Evolutionary conservation across 768 basidiomycete species (phyloP), one percentile per base, ranked within the genome.

Genomic region (Boletus barrowsii): DNA sequence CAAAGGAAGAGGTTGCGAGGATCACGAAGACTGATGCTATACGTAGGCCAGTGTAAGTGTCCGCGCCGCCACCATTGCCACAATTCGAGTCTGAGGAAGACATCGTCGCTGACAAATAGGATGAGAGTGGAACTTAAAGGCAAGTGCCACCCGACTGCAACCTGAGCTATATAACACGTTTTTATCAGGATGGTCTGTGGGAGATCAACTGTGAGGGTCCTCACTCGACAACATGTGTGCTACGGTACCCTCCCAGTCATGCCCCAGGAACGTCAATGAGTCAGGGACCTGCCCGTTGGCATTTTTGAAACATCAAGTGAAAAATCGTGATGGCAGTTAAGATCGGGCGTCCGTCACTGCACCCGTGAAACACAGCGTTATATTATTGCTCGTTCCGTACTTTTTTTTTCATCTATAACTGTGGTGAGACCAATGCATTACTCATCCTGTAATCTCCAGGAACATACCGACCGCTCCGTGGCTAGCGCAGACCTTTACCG

Each of bases 1-100:
- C 90, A 10, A 67, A 59, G 9, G 73, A 70, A 3, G 88, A 87
- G 22, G 81, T 79, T 4, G 74, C 64, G 54, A 89, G 75, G 63
- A 93, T 83, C 61, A 93, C 76, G 71, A 93, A 93, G 58, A 92
- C 70, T 20, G 88, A 82, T 0, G 79, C 90, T 44, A 92, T 76
- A 5, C 90, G 81, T 42, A 93, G 72, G 32, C 74, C 67, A 5
- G 78, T 67, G 55, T 77, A 72, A 3, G 75, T 69, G 58, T 81
- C 69, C 18, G 75, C 73, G n/a, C 81, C 81, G 30, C 81, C 79
- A 17, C 80, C 80, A 8, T 70, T 63, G 42, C 79, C 78, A 67
- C 87, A 89, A 8, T 62, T n/a, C 20, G 24, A 5, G 29, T 42
- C 10, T 15, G 55, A 7, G 29, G 58, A 56, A 43, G 70, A 68